These are phyloP conservation scores for Wallacemonas sp. DNA, from an alignment of 208 protist genomes.

Conservation along the genomic window DNA sequence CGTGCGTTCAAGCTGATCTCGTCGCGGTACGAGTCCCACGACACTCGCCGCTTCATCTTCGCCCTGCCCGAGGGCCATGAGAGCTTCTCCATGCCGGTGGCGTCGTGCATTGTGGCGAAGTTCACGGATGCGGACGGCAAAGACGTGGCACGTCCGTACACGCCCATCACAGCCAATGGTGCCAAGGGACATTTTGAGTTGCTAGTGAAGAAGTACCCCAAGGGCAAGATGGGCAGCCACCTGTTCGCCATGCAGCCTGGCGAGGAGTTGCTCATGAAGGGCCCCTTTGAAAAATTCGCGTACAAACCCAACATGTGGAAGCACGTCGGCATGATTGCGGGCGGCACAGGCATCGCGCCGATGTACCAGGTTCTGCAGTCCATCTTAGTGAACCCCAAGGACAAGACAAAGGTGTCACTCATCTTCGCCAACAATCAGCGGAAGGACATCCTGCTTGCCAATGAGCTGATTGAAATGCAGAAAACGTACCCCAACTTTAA, in stretches of 20 bases:
- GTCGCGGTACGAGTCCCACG: conserved; percentile 82
- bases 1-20: conserved; percentile 77
- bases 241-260: conserved; percentile 89
- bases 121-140: conserved; percentile 82
- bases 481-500: conserved; percentile 84
- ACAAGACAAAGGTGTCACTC: conserved; percentile 83
- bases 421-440: conserved; percentile 88
- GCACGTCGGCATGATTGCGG: conserved; percentile 89
- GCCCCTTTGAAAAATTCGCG: conserved; percentile 87
- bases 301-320: conserved; percentile 87
- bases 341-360: conserved; percentile 92
- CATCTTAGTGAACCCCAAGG: conserved; percentile 75
- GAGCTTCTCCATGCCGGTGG: conserved; percentile 53
- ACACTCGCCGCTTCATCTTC: conserved; percentile 85
- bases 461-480: conserved; percentile 83
- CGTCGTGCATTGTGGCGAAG: conserved; percentile 79
- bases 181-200: conserved; percentile 85
- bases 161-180: conserved; percentile 63
- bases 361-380: conserved; percentile 88
- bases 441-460: conserved; percentile 89
- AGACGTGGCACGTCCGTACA: conserved; percentile 89
- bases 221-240: conserved; percentile 91
- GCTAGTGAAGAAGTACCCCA: conserved; percentile 84
- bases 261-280: conserved; percentile 88
- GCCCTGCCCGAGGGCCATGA: conserved; percentile 48